Base-by-base conservation (phyloP, 176 grass and related monocot genomes). In the Bromus sterilis region DNA sequence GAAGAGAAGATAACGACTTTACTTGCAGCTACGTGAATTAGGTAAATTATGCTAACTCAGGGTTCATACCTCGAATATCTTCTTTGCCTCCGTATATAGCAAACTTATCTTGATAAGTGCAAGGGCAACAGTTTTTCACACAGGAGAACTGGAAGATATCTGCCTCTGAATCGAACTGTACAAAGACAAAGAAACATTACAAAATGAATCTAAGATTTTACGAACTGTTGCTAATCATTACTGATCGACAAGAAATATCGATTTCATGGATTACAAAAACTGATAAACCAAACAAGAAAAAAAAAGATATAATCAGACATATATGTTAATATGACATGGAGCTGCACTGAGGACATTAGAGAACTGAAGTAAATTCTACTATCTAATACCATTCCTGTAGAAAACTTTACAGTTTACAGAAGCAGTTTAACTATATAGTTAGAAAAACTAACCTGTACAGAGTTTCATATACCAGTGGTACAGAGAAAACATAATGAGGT, bases 401-500 rank as follows among this genome's bases (percentile, higher is more conserved):
- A 63, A 72, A 36, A 73, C 5, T 20, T 49, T 26, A 49, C 24
- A 74, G 37, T 48, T 80, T 76, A 68, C 21, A 56, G 20, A 56
- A 24, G 53, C 36, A 16, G 34, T 78, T 78, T 67, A 24, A 56
- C 53, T 51, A 49, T 49, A 20, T 49, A 70, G 21, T 56, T 63
- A 18, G 44, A 58, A 57, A 35, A 79, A 80, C 86, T 32, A 78
- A 98, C 95, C 89, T 98, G 88, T 98, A 98, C 63, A 98, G 80
- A 58, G 90, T 98, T 88, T 98, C 95, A 88, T 91, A 98, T 30
- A 98, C 92, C 86, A 95, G 56, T 34, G 95, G 95, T 44, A 98
- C 92, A 30, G 92, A 95, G 85, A 98, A 64, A 69, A 98, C 51
- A 56, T 88, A 98, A 6, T 93, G 92, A 58, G 95, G 95, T 89